These are phyloP conservation scores for Amanita phalloides DNA, from an alignment of 768 basidiomycete species.

Conservation along the genomic window DNA sequence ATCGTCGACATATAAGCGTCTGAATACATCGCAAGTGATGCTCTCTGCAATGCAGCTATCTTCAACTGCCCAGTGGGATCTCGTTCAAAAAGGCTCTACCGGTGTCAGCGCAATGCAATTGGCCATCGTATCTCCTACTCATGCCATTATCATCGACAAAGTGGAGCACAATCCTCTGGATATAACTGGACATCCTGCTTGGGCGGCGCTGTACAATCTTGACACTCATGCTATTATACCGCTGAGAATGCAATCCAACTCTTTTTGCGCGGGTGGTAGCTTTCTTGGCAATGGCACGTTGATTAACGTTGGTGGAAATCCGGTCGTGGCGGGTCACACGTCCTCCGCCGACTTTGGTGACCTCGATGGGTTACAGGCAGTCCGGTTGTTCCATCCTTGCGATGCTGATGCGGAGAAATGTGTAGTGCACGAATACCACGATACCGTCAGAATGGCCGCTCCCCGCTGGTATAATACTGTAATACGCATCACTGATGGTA, in stretches of 20 bases:
- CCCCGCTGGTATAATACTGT: slow-evolving; percentile 78
- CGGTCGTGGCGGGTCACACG: slow-evolving; percentile 55
- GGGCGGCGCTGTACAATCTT: slow-evolving; percentile 69
- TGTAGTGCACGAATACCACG: slow-evolving; percentile 54
- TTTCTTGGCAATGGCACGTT: slow-evolving; percentile 72
- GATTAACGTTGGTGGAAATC: slow-evolving; percentile 75
- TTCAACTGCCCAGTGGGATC: slow-evolving; percentile 32
- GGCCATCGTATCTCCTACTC: slow-evolving; percentile 52
- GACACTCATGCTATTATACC: slow-evolving; percentile 50
- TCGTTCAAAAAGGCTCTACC: slow-evolving; percentile 56
- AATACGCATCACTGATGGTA: slow-evolving; percentile 62
- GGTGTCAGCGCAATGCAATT: slow-evolving; percentile 78
- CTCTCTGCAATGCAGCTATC: neutral
- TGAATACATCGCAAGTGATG: neutral
- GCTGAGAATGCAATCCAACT: slow-evolving; percentile 62
- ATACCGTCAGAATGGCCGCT: slow-evolving; percentile 57
- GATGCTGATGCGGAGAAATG: slow-evolving; percentile 38
- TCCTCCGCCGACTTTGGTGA: slow-evolving; percentile 69
- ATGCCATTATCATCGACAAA: slow-evolving; percentile 72
- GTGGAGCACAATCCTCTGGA: slow-evolving; percentile 78
- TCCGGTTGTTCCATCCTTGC: slow-evolving; percentile 67
- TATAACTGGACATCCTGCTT: slow-evolving; percentile 67
- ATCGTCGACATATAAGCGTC: neutral
- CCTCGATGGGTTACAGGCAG: slow-evolving; percentile 57
- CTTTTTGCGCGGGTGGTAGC: slow-evolving; percentile 78